phyloP scores from a whole-genome alignment of 495 filamentous ascomycete species.

The Jackrogersella minutella region DNA sequence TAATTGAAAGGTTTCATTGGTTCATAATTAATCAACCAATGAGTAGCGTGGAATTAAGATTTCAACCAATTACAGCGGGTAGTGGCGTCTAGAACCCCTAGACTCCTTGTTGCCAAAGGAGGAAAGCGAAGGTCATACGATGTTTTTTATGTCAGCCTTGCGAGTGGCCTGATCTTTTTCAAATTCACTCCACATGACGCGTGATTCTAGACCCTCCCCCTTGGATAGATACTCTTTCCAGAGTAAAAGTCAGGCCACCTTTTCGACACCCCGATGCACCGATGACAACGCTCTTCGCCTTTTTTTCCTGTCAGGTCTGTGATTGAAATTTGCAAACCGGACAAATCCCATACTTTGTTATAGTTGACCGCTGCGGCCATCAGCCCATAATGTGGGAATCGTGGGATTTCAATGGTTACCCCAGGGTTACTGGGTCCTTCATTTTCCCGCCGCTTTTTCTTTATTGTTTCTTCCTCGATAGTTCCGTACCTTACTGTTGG shows the following conservation, averaged over 20 bases:
- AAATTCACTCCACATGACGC: slow-evolving; percentile 40
- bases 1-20: slow-evolving; percentile 5
- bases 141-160: slow-evolving; percentile 42
- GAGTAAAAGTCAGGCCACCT: slow-evolving; percentile 39
- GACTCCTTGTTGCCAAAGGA: slow-evolving; percentile 19
- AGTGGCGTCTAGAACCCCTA: slow-evolving; percentile 26
- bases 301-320: slow-evolving; percentile 20
- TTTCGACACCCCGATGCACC: slow-evolving; percentile 29
- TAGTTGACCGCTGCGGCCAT: slow-evolving; percentile 38
- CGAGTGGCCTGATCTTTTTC: slow-evolving; percentile 44
- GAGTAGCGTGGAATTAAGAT: background rate
- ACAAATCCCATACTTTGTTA: slow-evolving; percentile 26
- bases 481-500: background rate
- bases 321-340: slow-evolving; percentile 32
- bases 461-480: background rate
- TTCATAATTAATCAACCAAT: slow-evolving; percentile 13
- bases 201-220: slow-evolving; percentile 40
- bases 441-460: slow-evolving; percentile 30
- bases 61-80: slow-evolving; percentile 20
- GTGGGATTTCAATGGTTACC: slow-evolving; percentile 15
- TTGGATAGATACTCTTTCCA: slow-evolving; percentile 28
- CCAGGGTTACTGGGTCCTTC: slow-evolving; percentile 21
- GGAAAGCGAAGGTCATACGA: slow-evolving; percentile 46
- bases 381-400: slow-evolving; percentile 38
- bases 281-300: slow-evolving; percentile 29